A percentile compares a stretch with the other conserved stretches of the same genome.
Conservation (phyloP, 169 alveolate species). For the Hepatocystis sp. region DNA sequence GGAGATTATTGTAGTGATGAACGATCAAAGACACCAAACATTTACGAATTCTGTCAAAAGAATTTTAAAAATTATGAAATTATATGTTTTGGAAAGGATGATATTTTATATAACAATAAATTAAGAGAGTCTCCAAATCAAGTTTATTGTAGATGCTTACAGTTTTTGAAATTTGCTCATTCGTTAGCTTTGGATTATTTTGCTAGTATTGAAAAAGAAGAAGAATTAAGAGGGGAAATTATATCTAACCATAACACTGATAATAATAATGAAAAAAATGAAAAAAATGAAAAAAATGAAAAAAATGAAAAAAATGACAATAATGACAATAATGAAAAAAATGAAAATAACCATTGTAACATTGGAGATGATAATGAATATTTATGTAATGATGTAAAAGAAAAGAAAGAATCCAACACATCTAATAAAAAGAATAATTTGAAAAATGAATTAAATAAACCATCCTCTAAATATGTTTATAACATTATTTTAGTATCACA, state of each 20-base stretch:
- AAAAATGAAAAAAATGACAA: background rate
- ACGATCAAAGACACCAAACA: constrained; percentile 52
- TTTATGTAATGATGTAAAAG: background rate
- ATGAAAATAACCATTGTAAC: background rate
- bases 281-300: background rate
- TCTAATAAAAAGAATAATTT: too few relatives aligned
- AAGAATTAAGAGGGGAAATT: background rate
- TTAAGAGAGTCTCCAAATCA: constrained; percentile 64
- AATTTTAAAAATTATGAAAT: constrained; percentile 65
- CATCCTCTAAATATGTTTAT: constrained; percentile 12
- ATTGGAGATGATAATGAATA: background rate
- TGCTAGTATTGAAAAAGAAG: constrained; percentile 34
- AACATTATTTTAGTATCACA: constrained; percentile 61
- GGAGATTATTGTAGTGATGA: constrained; percentile 51
- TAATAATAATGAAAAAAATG: background rate
- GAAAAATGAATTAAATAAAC: too few relatives aligned
- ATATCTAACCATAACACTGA: background rate
- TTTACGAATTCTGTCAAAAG: constrained; percentile 33
- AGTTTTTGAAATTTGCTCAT: constrained; percentile 44
- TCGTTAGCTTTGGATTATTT: constrained; percentile 47
- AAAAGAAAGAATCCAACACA: background rate
- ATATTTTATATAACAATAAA: constrained; percentile 10
- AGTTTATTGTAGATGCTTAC: constrained; percentile 56
- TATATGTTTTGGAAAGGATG: constrained; percentile 52
- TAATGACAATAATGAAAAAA: background rate